Conservation (phyloP, 352 stramenopile genomes). For the Globisporangium yorkense region DNA sequence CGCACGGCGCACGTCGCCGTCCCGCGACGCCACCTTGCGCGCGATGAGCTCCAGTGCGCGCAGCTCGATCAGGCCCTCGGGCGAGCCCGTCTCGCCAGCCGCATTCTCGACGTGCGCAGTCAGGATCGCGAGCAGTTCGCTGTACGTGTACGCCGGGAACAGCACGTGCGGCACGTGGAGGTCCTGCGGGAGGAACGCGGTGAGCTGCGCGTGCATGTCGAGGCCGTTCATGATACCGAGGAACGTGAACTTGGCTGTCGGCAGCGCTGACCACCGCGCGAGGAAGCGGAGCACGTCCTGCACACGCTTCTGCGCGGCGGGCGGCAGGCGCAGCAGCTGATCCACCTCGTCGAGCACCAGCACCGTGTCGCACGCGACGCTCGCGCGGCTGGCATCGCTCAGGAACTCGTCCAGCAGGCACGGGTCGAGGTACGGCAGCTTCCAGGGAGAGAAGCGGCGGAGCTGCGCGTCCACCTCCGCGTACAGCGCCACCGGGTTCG, state of each 20-base stretch:
- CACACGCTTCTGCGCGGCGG: conserved; percentile 30
- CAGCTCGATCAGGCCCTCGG: conserved; percentile 24
- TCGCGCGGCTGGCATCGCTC: neutral
- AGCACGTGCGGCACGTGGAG: conserved; percentile 36
- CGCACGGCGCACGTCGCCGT: conserved; percentile 59
- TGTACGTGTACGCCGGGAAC: conserved; percentile 54
- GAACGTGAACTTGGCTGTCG: conserved; percentile 33
- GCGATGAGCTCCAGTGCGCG: conserved; percentile 60
- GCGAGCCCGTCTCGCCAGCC: neutral
- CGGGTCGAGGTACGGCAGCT: conserved; percentile 32
- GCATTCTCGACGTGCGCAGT: conserved; percentile 26
- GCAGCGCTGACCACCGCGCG: conserved; percentile 41
- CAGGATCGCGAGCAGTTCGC: conserved; percentile 45
- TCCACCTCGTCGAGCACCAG: conserved; percentile 70
- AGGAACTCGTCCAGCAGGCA: conserved; percentile 48
- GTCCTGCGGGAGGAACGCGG: conserved; percentile 21
- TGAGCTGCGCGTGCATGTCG: conserved; percentile 64
- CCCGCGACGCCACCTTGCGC: conserved; percentile 53
- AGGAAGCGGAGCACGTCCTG: conserved; percentile 54
- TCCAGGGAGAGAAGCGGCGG: conserved; percentile 12
- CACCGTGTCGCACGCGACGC: conserved; percentile 13
- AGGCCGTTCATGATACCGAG: conserved; percentile 71
- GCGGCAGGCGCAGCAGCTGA: conserved; percentile 44
- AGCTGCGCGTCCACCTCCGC: conserved; percentile 28
- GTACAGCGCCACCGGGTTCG: conserved; percentile 38